These are phyloP conservation scores for Arthrobotrys pseudoclavata DNA, from an alignment of 2,329 filamentous ascomycete species.

Conservation along the genomic window DNA sequence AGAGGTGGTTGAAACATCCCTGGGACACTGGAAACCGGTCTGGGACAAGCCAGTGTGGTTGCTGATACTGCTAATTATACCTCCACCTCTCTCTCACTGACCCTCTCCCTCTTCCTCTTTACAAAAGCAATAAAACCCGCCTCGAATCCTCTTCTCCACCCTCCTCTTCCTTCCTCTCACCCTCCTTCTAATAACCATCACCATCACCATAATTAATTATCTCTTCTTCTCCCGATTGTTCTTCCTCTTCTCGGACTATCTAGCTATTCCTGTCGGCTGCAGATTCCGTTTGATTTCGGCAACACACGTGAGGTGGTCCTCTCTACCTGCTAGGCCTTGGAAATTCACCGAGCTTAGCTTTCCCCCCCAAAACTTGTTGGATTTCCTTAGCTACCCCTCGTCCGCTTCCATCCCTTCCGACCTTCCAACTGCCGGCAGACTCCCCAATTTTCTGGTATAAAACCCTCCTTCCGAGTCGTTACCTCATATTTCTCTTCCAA, in stretches of 20 bases:
- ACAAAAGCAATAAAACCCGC: slow-evolving; percentile 18
- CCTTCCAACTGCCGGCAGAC: slow-evolving; percentile 8
- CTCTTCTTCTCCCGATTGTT: slow-evolving; percentile 31
- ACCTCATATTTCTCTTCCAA: slow-evolving; percentile 14
- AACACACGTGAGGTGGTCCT: slow-evolving; percentile 59
- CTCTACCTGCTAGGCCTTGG: slow-evolving; percentile 11
- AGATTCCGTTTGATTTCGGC: slow-evolving; percentile 50
- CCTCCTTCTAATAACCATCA: background rate
- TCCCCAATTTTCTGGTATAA: slow-evolving; percentile 21
- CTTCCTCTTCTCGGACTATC: slow-evolving; percentile 46
- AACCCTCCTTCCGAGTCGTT: slow-evolving; percentile 18
- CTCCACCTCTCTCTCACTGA: slow-evolving; percentile 12
- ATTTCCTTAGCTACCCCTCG: slow-evolving; percentile 59
- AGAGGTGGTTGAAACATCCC: slow-evolving; percentile 55
- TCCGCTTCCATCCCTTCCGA: slow-evolving; percentile 34
- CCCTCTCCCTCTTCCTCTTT: background rate
- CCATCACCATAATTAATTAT: background rate
- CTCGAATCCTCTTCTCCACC: slow-evolving; percentile 13
- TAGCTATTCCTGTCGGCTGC: slow-evolving; percentile 40
- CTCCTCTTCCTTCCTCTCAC: slow-evolving; percentile 10
- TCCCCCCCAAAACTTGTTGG: slow-evolving; percentile 54
- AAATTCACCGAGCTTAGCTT: slow-evolving; percentile 60
- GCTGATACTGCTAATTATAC: slow-evolving; percentile 48
- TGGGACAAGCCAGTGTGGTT: slow-evolving; percentile 29
- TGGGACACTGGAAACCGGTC: slow-evolving; percentile 36